Percentiles rank a stretch among this genome's conserved stretches.
These are phyloP conservation scores for Cunninghamia lanceolata DNA, from an alignment of 75 land plant species.

Conservation along the genomic window DNA sequence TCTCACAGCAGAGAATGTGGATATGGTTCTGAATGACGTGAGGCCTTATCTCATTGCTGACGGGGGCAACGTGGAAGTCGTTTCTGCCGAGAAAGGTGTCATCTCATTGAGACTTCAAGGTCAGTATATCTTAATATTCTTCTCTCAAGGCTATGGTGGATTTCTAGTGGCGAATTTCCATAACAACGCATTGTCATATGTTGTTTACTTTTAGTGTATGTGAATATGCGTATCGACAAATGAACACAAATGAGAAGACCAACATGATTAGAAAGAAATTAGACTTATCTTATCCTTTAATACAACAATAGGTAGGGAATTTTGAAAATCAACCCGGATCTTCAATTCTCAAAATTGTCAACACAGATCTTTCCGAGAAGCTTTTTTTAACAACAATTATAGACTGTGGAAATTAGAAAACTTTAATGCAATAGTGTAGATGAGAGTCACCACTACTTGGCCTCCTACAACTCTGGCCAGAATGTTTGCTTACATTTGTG, in stretches of 20 bases:
- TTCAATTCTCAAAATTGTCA: no score
- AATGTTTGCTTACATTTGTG: no score
- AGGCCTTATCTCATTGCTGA: constrained; percentile 94
- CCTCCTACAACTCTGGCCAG: no score
- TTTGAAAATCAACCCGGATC: not conserved
- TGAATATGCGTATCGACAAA: not conserved
- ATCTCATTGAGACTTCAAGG: constrained; percentile 88
- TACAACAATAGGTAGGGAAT: not conserved
- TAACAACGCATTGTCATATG: not conserved
- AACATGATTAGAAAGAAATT: not conserved
- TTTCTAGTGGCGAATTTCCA: not conserved
- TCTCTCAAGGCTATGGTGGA: not conserved
- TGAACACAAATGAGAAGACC: not conserved
- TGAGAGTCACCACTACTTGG: no score
- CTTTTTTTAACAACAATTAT: no score
- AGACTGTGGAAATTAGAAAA: no score
- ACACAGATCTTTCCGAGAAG: no score
- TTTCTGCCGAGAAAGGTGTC: constrained; percentile 75
- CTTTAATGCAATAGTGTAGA: no score
- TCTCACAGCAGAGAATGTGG: constrained; percentile 76
- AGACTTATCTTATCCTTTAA: not conserved
- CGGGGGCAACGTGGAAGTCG: constrained; percentile 97
- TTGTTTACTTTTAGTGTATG: not conserved
- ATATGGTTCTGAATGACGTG: constrained; percentile 85
- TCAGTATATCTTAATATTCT: constrained; percentile 13